phyloP scores from a whole-genome alignment of 768 basidiomycete species.

The Leccinum longicurvipes region DNA sequence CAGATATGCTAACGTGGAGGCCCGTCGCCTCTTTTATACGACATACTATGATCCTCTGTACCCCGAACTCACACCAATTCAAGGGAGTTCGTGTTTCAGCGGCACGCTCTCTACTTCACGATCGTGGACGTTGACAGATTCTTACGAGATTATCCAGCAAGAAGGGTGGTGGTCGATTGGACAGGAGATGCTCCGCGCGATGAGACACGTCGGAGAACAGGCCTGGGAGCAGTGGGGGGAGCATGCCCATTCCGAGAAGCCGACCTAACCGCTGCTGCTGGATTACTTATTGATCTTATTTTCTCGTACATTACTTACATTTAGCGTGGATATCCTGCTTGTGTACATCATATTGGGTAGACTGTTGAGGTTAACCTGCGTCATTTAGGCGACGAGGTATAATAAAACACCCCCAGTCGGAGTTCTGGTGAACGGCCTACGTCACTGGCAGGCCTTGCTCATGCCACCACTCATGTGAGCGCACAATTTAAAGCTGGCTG shows the following conservation, averaged over 20 bases:
- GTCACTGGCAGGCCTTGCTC: not conserved
- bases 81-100: constrained; percentile 23
- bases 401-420: not conserved
- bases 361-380: not conserved
- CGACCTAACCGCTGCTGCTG: constrained; percentile 21
- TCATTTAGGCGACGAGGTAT: not conserved
- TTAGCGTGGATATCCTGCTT: constrained; percentile 15
- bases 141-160: constrained; percentile 36
- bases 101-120: constrained; percentile 35
- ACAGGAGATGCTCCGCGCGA: constrained; percentile 37
- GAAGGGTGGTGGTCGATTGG: constrained; percentile 41
- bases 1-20: constrained; percentile 43
- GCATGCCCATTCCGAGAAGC: constrained; percentile 25
- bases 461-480: constrained; percentile 31
- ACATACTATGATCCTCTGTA: constrained; percentile 79
- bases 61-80: constrained; percentile 61
- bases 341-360: constrained; percentile 13
- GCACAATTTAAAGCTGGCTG: not conserved
- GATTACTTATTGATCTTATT: constrained; percentile 19
- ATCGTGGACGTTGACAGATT: constrained; percentile 37
- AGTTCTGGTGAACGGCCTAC: not conserved
- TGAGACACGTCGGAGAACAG: constrained; percentile 36
- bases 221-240: constrained; percentile 46
- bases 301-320: constrained; percentile 9
- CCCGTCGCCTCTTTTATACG: constrained; percentile 60